These are phyloP conservation scores for Talaromyces sp. DNA, from an alignment of 2,329 filamentous ascomycete genomes.

Conservation along the genomic window DNA sequence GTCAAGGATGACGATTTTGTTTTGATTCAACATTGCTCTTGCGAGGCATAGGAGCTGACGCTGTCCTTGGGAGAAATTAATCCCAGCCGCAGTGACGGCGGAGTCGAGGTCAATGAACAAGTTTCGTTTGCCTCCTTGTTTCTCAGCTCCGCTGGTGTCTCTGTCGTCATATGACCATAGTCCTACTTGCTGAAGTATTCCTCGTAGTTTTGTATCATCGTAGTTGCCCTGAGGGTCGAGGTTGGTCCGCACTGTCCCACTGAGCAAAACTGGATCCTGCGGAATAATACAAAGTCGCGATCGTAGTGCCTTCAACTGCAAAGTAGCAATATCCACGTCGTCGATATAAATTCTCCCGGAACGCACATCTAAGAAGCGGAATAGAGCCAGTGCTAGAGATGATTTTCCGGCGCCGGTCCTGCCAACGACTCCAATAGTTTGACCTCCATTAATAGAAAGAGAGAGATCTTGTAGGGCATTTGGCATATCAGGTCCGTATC, in stretches of 20 bases:
- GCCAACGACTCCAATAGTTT: slow-evolving; percentile 69
- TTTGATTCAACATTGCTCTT: slow-evolving; percentile 62
- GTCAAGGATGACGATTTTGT: slow-evolving; percentile 69
- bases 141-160: no score
- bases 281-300: slow-evolving; percentile 76
- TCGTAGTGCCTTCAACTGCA: slow-evolving; percentile 64
- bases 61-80: slow-evolving; percentile 70
- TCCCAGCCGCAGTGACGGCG: slow-evolving; percentile 63
- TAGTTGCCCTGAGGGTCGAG: slow-evolving; percentile 71
- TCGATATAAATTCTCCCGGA: slow-evolving; percentile 65
- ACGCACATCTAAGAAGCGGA: slow-evolving; percentile 67
- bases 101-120: slow-evolving; percentile 56
- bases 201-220: slow-evolving; percentile 61
- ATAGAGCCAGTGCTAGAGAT: slow-evolving; percentile 66
- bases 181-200: slow-evolving; percentile 47
- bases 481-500: slow-evolving; percentile 65
- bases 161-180: slow-evolving; percentile 43
- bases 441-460: slow-evolving; percentile 48
- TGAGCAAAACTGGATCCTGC: slow-evolving; percentile 76
- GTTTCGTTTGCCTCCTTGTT: no score
- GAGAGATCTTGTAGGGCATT: slow-evolving; percentile 41
- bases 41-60: slow-evolving; percentile 70
- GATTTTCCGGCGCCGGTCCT: slow-evolving; percentile 75
- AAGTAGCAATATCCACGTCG: slow-evolving; percentile 66
- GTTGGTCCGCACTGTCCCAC: slow-evolving; percentile 69